Base-by-base conservation (phyloP, 805 yeast species). In the Priceomyces melissophilus region DNA sequence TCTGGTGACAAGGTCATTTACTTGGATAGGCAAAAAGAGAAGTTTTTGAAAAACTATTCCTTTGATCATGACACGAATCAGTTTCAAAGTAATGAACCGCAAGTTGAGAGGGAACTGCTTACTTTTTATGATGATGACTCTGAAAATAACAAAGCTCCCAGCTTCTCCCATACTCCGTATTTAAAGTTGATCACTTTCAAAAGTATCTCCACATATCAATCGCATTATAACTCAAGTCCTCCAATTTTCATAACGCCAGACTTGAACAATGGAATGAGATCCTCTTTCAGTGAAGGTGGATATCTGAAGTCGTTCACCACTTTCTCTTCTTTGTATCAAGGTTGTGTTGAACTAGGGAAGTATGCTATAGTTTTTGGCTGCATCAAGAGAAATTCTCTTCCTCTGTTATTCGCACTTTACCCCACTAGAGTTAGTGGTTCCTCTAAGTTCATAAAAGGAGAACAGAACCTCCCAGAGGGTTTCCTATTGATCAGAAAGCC, bases 331-430 rank as follows among this genome's bases (percentile, higher is more conserved):
- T 60, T 91, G 10, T 86, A 79, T 54, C 79, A 78, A 42, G 72
- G 81, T 2, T 61, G 93, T 61, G 55, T 63, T 3, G 69, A 70
- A 35, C 65, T 73, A 31, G 53, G 70, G 2, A 75, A 76, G 50
- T 79, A 75, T 51, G 93, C 86, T 0, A 61, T 91, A 6, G 75
- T 85, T 3, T 87, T 88, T 81, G 91, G 95, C 1, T 78, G 80
- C 50, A 50, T 71, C 5, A 75, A 81, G 42, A 63, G 59, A 34
- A 71, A 71, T 37, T 58, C 86, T 0, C 55, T 71, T 27, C 93
- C 96, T 0, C 45, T 63, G 3, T 45, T 85, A 33, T 81, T 73
- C 52, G 78, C 83, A 1, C 50, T 89, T 42, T 65, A 79, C 27
- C 84, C 95, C 0, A 75, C 84, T 0, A 50, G 53, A 45, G 31